Base-by-base conservation (phyloP, 352 stramenopile genomes). In the Phytopythium montanum region DNA sequence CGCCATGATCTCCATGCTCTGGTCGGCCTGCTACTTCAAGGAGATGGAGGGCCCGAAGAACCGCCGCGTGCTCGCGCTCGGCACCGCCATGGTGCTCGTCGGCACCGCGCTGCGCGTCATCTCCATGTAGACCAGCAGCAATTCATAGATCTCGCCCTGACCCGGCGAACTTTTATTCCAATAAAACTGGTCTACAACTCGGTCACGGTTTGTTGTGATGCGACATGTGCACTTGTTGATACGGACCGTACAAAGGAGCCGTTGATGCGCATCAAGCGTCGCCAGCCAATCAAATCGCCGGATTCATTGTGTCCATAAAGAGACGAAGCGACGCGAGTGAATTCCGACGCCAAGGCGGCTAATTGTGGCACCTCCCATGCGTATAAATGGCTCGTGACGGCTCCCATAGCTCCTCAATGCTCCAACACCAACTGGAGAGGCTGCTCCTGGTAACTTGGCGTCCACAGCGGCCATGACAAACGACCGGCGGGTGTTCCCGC, bases 1-100 rank as follows among this genome's bases (percentile, higher is more conserved):
- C 0, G 85, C 82, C 14, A 90, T 92, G 75, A 73, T 94, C 21
- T 91, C 85, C 18, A 92, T 92, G 85, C 73, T 94, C 53, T 94
- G 85, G 85, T 92, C 82, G 0, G 85, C 82, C 5, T 66, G 70
- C 29, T 92, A 92, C 66, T 94, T 94, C 56, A 84, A 84, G 38
- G 85, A 94, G 63, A 92, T 94, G 54, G 76, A 91, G 66, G 85
- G 85, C 33, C 56, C 54, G 41, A 66, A 72, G 26, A 92, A 94
- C 60, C 69, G 88, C 19, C 39, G 69, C 48, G 84, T 79, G 14
- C 68, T 94, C n/a, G 74, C 66, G 0, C 29, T 86, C 25, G 84
- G 77, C 2, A 92, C 81, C 1, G 55, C 65, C 45, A 79, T 92
- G 58, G 79, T 94, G n/a, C 65, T 87, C 19, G 59, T 86, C 21